Base-by-base conservation (phyloP, 441 rosid genomes). In the Pelargonium fulgidum region DNA sequence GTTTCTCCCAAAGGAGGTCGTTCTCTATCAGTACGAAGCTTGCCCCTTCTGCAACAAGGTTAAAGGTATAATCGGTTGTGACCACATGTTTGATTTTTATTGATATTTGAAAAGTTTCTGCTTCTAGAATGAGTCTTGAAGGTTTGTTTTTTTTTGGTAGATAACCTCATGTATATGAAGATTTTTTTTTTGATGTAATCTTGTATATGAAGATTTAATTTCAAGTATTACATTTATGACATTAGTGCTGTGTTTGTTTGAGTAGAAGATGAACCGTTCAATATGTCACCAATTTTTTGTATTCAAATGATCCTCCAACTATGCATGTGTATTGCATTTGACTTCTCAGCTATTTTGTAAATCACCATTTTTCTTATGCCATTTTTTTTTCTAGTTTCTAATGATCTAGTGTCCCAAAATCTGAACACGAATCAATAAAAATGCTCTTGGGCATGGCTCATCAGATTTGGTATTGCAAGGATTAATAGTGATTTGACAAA, bases 31-130 rank as follows among this genome's bases (percentile, higher is more conserved):
- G 81, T 94, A 90, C 70, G 96, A 92, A 76, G 97, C 99, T 65
- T 94, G 96, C 77, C 96, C 97, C 73, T 94, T 94, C 78, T 90
- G 97, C 83, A 94, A 94, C 82, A 94, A 94, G 81, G 88, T 91
- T 66, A 90, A 86, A 90, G 93, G 97, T 93, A 68, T 1, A 13
- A 2, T 62, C 22, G n/a, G 39, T 62, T 24, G 4, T 58, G 62
- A 16, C 16, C 56, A 11, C n/a, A 48, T 58, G 26, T 17, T 48
- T 48, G 54, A 48, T 48, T 12, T 13, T 9, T 54, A 6, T 17
- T 54, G 61, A 54, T 54, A 16, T 54, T 7, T 5, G 61, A 54
- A 54, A 54, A 7, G 17, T 54, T 20, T 54, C 61, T 36, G 0
- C 8, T 17, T 7, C 22, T 7, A 16, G 19, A 54, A 54, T n/a